Conservation (phyloP, 495 filamentous ascomycete species). For the Aspergillus steynii region DNA sequence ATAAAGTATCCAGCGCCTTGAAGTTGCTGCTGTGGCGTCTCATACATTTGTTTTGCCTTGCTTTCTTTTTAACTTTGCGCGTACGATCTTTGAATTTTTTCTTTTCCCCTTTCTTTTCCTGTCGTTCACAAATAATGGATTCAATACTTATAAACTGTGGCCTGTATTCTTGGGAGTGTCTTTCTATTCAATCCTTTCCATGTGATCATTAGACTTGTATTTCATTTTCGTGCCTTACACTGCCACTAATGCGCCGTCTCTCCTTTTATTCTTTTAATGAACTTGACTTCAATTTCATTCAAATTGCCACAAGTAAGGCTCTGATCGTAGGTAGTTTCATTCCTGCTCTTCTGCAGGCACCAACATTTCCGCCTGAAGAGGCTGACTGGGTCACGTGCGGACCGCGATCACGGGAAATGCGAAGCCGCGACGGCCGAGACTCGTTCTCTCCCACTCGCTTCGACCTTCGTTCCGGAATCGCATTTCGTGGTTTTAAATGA, state of each 20-base stretch:
- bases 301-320: neutral
- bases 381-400: neutral
- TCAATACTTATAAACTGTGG: conserved; percentile 24
- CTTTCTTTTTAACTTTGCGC: conserved; percentile 13
- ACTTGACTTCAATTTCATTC: neutral
- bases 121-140: conserved; percentile 26
- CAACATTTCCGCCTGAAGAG: neutral
- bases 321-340: no score
- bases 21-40: conserved; percentile 21
- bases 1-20: conserved; percentile 38
- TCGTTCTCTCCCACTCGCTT: neutral
- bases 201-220: conserved; percentile 30
- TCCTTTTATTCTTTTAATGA: conserved; percentile 6
- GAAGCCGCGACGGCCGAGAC: neutral
- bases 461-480: no score
- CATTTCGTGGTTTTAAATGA: neutral
- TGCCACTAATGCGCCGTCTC: conserved; percentile 10
- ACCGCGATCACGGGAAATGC: neutral
- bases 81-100: conserved; percentile 10
- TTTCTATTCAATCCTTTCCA: conserved; percentile 16
- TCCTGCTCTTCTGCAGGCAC: neutral
- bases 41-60: conserved; percentile 20
- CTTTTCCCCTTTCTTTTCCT: conserved; percentile 17
- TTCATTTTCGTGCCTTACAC: conserved; percentile 16
- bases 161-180: conserved; percentile 26